Evolutionary conservation across 805 yeast genomes (phyloP), one percentile per base, ranked within the genome.

Genomic region (Hanseniaspora hatyaiensis): DNA sequence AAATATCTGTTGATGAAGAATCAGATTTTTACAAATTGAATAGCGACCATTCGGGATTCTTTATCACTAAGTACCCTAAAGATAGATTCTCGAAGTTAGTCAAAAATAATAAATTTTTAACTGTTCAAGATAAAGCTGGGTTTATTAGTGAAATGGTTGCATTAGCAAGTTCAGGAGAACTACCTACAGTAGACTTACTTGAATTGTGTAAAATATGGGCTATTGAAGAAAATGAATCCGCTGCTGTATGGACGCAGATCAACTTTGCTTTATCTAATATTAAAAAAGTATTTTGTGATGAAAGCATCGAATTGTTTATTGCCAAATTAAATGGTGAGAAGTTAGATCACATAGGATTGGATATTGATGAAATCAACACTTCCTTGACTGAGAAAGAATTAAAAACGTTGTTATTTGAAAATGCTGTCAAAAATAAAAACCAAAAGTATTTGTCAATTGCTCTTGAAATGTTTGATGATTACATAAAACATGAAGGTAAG

Each of bases 121-220:
- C 85, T 9, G 81, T 78, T 44, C 82, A 80, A 60, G 92, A 83
- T 63, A 75, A 85, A 63, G 77, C 80, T 47, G 89, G 88, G 32
- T 70, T 81, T 54, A 81, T 82, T 40, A 81, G 88, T n/a, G 94
- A 82, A 64, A 83, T 83, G n/a, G 76, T 73, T 46, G 73, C 85
- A 8, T 69, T 82, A 54, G 76, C 89, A 3, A 66, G 78, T 23
- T 77, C 88, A 15, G 92, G 89, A 22, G 72, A 73, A 55, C 74
- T 80, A 47, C 67, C 78, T 19, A 75, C 86, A 30, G 66, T 75
- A 3, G 76, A 72, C 55, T 71, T 80, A 57, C 71, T 81, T 54
- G 65, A 69, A 51, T 72, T 80, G 58, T 70, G 80, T 34, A 69
- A 73, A 47, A 67, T 71, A 13, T 78, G 86, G 83, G 69, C 72